Percentiles rank a stretch among this genome's conserved stretches.
Evolutionary conservation across 2,329 filamentous ascomycete genomes (phyloP).

Genomic region (Apiospora sp.): DNA sequence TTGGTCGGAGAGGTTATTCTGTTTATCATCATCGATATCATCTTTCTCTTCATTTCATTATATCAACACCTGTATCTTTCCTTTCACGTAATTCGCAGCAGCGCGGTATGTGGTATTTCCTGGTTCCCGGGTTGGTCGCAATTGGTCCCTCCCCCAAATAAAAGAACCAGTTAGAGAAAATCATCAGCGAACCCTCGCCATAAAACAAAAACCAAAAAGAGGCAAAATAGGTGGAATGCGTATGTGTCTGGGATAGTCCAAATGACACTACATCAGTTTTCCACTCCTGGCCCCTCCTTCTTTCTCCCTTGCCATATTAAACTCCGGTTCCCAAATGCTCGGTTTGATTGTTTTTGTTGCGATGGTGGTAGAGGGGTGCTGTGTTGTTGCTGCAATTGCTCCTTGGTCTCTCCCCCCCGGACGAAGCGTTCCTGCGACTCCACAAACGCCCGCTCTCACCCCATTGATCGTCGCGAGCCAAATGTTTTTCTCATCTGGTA

Average conservation of each 20-base stretch:
- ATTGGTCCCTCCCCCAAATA: constrained; percentile 13
- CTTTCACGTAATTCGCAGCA: background rate
- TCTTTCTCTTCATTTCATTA: constrained; percentile 24
- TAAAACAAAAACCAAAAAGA: background rate
- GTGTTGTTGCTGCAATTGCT: constrained; percentile 14
- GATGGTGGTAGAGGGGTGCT: constrained; percentile 3
- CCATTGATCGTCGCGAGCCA: background rate
- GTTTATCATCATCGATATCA: constrained; percentile 21
- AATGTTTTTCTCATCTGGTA: constrained; percentile 1
- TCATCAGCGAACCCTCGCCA: background rate
- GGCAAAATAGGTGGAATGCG: background rate
- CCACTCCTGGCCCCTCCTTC: background rate
- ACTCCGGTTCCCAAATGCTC: constrained; percentile 16
- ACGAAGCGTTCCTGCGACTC: background rate
- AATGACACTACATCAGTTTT: background rate
- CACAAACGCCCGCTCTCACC: background rate
- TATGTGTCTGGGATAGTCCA: constrained; percentile 8
- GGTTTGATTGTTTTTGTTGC: background rate
- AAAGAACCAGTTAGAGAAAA: background rate
- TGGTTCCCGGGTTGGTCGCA: constrained; percentile 1
- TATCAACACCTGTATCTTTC: constrained; percentile 23
- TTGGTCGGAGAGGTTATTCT: background rate
- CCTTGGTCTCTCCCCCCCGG: background rate
- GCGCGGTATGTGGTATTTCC: background rate
- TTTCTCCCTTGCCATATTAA: constrained; percentile 1